Base-by-base conservation (phyloP, 805 yeast genomes). In the Lipomyces sp. region DNA sequence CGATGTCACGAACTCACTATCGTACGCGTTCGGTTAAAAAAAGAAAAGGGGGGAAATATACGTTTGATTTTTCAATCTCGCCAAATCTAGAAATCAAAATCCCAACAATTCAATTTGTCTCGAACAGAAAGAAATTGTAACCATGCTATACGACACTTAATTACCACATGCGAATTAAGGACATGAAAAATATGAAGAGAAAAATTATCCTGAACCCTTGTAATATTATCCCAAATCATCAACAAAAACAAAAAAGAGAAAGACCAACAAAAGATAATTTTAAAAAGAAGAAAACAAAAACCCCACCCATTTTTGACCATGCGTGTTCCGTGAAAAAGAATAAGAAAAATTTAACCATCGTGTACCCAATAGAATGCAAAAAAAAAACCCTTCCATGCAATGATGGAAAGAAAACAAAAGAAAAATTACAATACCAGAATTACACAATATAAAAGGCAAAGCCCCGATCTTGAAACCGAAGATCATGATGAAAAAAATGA, bases 351-450 rank as follows among this genome's bases (percentile, higher is more conserved):
- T 19, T 18, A 39, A 18, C 31, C 18, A 26, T 39, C 32, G 22
- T 39, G 26, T 39, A 33, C 28, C 31, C 36, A 26, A 42, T 16
- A 23, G n/a, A 22, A 42, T 29, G 36, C 36, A 32, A 21, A 23
- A 42, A 42, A 29, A 42, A 42, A 42, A 19, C 34, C 38, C 32
- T n/a, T 29, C 23, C 18, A 39, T 23, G 18, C 19, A 39, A 16
- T 18, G n/a, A 18, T 16, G n/a, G 13, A 40, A 32, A 11, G 28
- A 24, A 40, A 40, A 3, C 5, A 29, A 16, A 32, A 32, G 35
- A 31, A 29, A 5, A 28, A 29, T 21, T 14, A 7, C n/a, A 39
- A n/a, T n/a, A n/a, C n/a, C n/a, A n/a, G n/a, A n/a, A n/a, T n/a
- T n/a, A n/a, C n/a, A n/a, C n/a, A n/a, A n/a, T n/a, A n/a, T n/a